Conservation (phyloP, 768 basidiomycete species). For the Cubamyces sp. region DNA sequence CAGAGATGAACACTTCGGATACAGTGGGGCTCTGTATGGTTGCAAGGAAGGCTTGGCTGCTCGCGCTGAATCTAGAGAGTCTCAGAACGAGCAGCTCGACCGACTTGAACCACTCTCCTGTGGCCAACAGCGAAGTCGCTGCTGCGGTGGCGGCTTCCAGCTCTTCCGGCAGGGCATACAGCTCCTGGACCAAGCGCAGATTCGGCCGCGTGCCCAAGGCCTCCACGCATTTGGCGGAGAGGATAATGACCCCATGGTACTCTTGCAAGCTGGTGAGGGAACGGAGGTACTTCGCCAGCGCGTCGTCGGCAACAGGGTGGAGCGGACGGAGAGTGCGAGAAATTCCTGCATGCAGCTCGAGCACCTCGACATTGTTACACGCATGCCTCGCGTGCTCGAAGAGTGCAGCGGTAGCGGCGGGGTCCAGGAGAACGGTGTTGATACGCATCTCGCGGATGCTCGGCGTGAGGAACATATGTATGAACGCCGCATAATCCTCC, state of each 20-base stretch:
- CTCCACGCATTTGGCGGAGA: conserved; percentile 1
- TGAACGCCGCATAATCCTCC: background rate
- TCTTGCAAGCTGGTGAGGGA: background rate
- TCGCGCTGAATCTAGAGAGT: background rate
- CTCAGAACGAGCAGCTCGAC: background rate
- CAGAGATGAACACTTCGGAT: background rate
- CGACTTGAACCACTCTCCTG: background rate
- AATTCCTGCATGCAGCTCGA: background rate
- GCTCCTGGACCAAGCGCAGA: background rate
- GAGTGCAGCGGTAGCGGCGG: background rate
- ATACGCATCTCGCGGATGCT: background rate
- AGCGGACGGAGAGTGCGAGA: background rate
- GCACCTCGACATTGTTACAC: background rate
- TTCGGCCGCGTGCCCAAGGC: background rate
- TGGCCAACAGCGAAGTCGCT: background rate
- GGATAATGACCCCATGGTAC: background rate
- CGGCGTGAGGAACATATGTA: conserved; percentile 3
- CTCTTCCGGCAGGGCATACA: background rate
- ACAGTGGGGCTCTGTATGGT: background rate
- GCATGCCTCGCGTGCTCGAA: background rate
- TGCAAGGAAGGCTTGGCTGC: background rate
- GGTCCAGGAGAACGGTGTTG: background rate
- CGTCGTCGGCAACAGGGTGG: background rate
- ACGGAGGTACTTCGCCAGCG: background rate
- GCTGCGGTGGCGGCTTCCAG: background rate